Conservation (phyloP, 1,284 basidiomycete species). For the Vanrija sp. region DNA sequence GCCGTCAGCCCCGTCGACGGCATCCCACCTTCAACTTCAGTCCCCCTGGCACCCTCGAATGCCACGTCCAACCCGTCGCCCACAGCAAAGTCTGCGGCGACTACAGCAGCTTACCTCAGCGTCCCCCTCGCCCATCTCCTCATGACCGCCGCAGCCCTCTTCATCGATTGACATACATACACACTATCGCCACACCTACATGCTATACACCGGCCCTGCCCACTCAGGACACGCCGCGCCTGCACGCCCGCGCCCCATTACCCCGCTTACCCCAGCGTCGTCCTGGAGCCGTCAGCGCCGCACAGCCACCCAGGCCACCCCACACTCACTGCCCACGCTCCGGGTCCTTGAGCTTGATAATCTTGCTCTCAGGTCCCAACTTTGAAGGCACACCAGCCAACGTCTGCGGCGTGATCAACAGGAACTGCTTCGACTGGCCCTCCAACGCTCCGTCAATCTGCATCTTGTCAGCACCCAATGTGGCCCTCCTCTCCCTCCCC, state of each 20-base stretch:
- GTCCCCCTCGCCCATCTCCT: neutral
- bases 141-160: neutral
- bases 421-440: slow-evolving; percentile 80
- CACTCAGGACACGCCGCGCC: neutral
- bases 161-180: too few relatives aligned
- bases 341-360: slow-evolving; percentile 42
- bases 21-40: neutral
- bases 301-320: neutral
- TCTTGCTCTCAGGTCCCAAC: slow-evolving; percentile 28
- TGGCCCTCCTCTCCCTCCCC: neutral
- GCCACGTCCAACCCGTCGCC: too few relatives aligned
- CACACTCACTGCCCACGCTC: slow-evolving; percentile 35
- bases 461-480: slow-evolving; percentile 1
- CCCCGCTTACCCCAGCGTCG: neutral
- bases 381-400: slow-evolving; percentile 41
- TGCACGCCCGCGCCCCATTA: neutral
- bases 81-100: neutral
- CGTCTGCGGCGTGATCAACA: slow-evolving; percentile 74
- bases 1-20: neutral
- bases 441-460: slow-evolving; percentile 81
- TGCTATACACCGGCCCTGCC: neutral
- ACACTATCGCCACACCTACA: neutral
- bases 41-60: too few relatives aligned
- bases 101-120: slow-evolving; percentile 8
- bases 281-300: neutral